These are phyloP conservation scores for Phytomonas sp. DNA, from an alignment of 208 protist species.

Conservation along the genomic window DNA sequence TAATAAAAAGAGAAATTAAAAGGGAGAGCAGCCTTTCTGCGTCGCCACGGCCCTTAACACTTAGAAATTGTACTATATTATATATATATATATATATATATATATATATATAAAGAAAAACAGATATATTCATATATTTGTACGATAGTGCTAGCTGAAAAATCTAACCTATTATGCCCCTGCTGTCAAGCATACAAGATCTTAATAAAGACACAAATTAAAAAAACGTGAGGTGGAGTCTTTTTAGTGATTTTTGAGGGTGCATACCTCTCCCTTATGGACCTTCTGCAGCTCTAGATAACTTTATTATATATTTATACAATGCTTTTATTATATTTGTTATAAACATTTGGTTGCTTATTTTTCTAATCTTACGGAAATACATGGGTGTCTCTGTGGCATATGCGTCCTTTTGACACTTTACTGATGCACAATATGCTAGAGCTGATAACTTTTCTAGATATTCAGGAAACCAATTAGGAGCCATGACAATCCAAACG, in stretches of 20 bases:
- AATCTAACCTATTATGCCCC: neutral
- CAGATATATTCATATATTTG: too few relatives aligned
- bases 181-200: neutral
- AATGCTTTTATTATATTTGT: neutral
- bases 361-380: neutral
- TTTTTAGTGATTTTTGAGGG: neutral
- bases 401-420: neutral
- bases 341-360: neutral
- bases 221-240: neutral
- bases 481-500: neutral
- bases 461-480: neutral
- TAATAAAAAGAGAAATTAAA: neutral
- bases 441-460: neutral
- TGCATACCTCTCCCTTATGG: neutral
- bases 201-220: neutral
- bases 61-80: constrained; percentile 12
- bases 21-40: neutral
- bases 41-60: neutral
- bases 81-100: too few relatives aligned
- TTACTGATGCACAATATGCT: neutral
- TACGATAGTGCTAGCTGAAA: neutral
- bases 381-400: neutral
- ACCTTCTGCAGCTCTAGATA: neutral
- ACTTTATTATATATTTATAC: neutral
- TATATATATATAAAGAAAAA: too few relatives aligned